Conservation (phyloP, 257 asterid species). For the Capsicum baccatum region DNA sequence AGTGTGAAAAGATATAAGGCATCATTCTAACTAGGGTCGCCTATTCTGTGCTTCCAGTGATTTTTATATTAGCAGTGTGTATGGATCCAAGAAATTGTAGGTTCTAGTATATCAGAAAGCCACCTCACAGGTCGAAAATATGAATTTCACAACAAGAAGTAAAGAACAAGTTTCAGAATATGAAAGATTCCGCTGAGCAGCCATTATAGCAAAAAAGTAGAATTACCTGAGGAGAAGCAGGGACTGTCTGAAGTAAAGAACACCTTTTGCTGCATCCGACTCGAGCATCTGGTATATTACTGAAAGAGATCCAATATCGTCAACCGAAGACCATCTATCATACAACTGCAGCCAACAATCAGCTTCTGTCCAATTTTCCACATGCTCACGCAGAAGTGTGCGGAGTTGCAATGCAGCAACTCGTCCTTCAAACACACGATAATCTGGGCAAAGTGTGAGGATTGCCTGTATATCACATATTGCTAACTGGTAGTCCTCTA, state of each 20-base stretch:
- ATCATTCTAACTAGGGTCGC: background rate
- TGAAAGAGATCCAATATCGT: slow-evolving; percentile 95
- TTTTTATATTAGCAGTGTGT: background rate
- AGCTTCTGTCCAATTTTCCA: slow-evolving; percentile 93
- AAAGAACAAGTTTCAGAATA: background rate
- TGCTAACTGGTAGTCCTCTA: slow-evolving; percentile 91
- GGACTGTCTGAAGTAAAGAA: slow-evolving; percentile 91
- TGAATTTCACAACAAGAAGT: background rate
- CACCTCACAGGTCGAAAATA: background rate
- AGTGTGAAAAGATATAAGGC: background rate
- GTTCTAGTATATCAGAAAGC: background rate
- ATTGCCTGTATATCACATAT: slow-evolving; percentile 89
- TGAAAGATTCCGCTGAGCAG: background rate
- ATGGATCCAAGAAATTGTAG: slow-evolving; percentile 9
- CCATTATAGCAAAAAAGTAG: slow-evolving; percentile 4
- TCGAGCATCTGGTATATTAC: slow-evolving; percentile 99
- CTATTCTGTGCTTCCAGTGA: background rate
- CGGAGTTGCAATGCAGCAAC: slow-evolving; percentile 87
- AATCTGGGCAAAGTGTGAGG: slow-evolving; percentile 81
- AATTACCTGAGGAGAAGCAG: slow-evolving; percentile 88
- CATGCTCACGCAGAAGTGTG: slow-evolving; percentile 85
- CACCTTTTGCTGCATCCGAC: slow-evolving; percentile 91
- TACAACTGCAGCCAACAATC: slow-evolving; percentile 98
- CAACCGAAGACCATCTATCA: slow-evolving; percentile 95
- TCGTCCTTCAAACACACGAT: slow-evolving; percentile 88